Evolutionary conservation across 257 asterid species (phyloP), one percentile per base, ranked within the genome.

Genomic region (Nicotiana undulata): DNA sequence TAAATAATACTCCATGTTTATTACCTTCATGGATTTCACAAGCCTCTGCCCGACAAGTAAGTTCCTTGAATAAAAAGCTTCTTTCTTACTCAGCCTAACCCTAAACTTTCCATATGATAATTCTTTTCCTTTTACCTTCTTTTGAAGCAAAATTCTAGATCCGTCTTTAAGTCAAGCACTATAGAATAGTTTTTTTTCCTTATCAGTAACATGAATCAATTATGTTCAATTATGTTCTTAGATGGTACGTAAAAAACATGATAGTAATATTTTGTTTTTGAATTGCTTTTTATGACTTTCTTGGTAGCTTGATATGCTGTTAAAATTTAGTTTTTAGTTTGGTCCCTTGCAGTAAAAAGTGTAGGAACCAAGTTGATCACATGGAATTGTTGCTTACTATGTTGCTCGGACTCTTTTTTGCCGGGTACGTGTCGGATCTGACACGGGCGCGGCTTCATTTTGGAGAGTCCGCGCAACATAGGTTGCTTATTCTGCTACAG

Each of bases 11-110:
- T 11, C 98, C 98, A 2, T 95, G 99, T 79, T 88, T 95, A 86
- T 85, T 95, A 80, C 98, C 99, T 82, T 93, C 99, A 53, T 95
- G 99, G 99, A 93, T 95, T 85, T 95, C 99, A 66, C 93, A 93
- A 89, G 99, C 99, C 83, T 95, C 99, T 83, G 99, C 99, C 65
- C 93, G 97, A 75, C 99, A 95, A 84, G 99, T 95, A 85, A 92
- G 94, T 87, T 77, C 60, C 60, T 46, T 72, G 60, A 72, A 46
- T 72, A 24, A 46, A 24, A 29, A 44, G 6, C 32, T n/a, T 52
- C 40, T 7, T 46, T 22, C 49, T 46, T 72, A 22, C 24, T 46
- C 59, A 72, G 46, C 10, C 46, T 40, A 40, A 55, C 20, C 60
- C 37, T 46, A 44, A 68, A 72, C 78, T 24, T 46, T 15, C 60